These are phyloP conservation scores for Bolboschoenus planiculmis DNA, from an alignment of 176 grass and related monocot genomes.

Conservation along the genomic window DNA sequence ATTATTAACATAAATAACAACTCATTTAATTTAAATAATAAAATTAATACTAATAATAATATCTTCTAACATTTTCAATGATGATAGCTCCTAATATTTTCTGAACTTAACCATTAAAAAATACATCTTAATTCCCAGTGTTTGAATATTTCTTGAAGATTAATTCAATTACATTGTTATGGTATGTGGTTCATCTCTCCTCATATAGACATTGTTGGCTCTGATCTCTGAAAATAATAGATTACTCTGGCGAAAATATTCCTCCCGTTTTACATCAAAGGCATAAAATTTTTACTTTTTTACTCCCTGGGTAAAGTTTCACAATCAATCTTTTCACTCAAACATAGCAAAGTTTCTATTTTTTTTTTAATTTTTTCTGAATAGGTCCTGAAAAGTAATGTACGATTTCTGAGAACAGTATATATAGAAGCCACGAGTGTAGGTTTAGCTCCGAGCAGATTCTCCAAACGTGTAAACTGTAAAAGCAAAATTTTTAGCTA, in stretches of 20 bases:
- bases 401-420: neutral
- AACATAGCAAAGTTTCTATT: neutral
- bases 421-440: neutral
- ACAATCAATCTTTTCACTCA: neutral
- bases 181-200: neutral
- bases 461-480: neutral
- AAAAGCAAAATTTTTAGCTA: no score
- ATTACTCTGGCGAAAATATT: slow-evolving; percentile 13
- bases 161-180: neutral
- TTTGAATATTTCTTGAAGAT: neutral
- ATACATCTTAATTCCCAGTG: neutral
- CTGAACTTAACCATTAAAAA: no score
- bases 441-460: neutral
- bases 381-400: neutral
- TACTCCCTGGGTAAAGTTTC: neutral
- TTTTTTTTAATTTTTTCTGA: neutral
- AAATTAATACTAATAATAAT: no score
- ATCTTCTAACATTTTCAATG: no score
- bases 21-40: no score
- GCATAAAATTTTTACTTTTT: slow-evolving; percentile 12
- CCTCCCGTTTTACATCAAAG: slow-evolving; percentile 1
- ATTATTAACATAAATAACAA: no score
- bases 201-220: neutral
- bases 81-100: no score
- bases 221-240: neutral